Base-by-base conservation (phyloP, 1,139 yeast genomes). In the Chernovozyma sophiae-reginae region DNA sequence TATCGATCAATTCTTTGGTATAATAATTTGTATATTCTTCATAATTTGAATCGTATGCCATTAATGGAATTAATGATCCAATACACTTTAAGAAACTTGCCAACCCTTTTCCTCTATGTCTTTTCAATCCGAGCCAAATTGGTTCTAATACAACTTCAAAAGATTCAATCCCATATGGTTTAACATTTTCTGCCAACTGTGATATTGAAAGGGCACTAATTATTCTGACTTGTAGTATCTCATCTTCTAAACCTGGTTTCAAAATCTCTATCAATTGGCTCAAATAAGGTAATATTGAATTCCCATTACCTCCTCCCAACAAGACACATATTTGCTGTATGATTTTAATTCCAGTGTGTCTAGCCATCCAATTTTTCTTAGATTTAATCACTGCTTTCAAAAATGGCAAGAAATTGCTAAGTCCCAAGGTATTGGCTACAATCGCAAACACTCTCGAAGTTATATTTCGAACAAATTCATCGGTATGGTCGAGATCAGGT, bases 121-220 rank as follows among this genome's bases (percentile, higher is more conserved):
- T 72, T 36, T 79, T 72, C 23, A 87, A 73, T 2, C 96, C 97
- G 15, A 67, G 62, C 96, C 96, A 89, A 6, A 87, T 59, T 0
- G 90, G 86, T 43, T 85, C 92, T 29, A 92, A 55, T 2, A 67
- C 57, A 7, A 56, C 62, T 46, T 85, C 94, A 56, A 92, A 90
- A 0, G 94, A 78, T 49, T 87, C 97, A 39, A 86, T 83, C 34
- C 98, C 98, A 58, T 84, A 87, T 0, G 98, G 98, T 17, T 77
- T 70, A 1, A 90, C 79, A n/a, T 85, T 82, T 34, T 86, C 94
- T 0, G 97, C 97, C 26, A 92, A 58, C 5, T 82, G 77, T 0
- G 94, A 68, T 2, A 90, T 51, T 0, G 96, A 80, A 25, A 72
- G 62, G 0, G 96, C 96, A 0, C 95, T 70, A 8, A 81, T 71